These are phyloP conservation scores for Ophiostoma montium DNA, from an alignment of 2,329 filamentous ascomycete species.

Conservation along the genomic window DNA sequence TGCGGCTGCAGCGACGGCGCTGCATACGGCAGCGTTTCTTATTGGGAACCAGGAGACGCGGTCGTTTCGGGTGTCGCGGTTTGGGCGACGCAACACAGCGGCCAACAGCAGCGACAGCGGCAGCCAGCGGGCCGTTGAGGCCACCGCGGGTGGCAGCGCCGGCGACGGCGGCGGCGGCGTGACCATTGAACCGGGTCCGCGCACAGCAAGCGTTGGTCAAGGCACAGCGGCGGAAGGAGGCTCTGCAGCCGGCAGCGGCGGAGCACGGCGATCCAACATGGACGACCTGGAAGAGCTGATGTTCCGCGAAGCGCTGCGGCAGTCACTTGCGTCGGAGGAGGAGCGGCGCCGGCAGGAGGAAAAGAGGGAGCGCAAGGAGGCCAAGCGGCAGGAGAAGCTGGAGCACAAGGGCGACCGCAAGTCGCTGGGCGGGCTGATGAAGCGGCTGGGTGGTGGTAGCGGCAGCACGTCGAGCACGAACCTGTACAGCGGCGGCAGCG, in stretches of 20 bases:
- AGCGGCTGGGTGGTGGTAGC: slow-evolving; percentile 14
- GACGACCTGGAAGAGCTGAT: slow-evolving; percentile 95
- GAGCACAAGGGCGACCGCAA: slow-evolving; percentile 58
- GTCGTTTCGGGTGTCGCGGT: slow-evolving; percentile 36
- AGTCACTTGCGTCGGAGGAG: slow-evolving; percentile 85
- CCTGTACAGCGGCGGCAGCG: slow-evolving; percentile 23
- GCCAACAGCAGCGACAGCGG: slow-evolving; percentile 18
- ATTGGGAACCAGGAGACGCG: slow-evolving; percentile 41
- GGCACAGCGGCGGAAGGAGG: slow-evolving; percentile 17
- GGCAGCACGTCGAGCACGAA: slow-evolving; percentile 17
- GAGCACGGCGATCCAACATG: slow-evolving; percentile 38
- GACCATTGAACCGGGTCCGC: slow-evolving; percentile 22
- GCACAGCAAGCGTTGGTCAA: slow-evolving; percentile 11
- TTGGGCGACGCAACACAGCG: slow-evolving; percentile 40
- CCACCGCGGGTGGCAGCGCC: slow-evolving; percentile 16
- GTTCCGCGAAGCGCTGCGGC: slow-evolving; percentile 90
- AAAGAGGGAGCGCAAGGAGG: slow-evolving; percentile 66
- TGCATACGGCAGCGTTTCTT: slow-evolving; percentile 89
- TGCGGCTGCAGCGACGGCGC: slow-evolving; percentile 81
- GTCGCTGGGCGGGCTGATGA: slow-evolving; percentile 31
- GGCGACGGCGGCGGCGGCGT: slow-evolving; percentile 14
- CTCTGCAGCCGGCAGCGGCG: slow-evolving; percentile 13
- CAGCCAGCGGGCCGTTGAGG: slow-evolving; percentile 4
- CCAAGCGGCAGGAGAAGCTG: slow-evolving; percentile 74
- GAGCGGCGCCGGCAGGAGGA: slow-evolving; percentile 78